Base-by-base conservation (phyloP, 1,139 yeast genomes). In the Geotrichum europaeum region DNA sequence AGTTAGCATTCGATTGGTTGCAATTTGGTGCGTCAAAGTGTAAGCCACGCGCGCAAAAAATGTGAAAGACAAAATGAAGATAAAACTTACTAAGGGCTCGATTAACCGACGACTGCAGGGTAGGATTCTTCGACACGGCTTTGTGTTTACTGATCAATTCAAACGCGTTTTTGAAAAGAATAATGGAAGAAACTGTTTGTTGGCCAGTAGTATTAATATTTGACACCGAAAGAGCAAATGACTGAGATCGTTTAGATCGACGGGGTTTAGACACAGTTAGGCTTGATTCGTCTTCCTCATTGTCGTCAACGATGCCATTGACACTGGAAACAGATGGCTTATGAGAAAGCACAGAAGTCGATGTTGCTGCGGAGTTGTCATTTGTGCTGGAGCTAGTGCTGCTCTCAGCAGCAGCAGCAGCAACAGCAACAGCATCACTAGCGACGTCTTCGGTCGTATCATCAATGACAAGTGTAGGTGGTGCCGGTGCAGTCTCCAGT, bases 81-180 rank as follows among this genome's bases (percentile, higher is more conserved):
- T 5, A 4, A 28, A 24, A 59, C 58, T 45, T n/a, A 59, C 77
- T 79, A 30, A 81, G 65, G 0, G 81, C 81, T 58, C 75, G 77
- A 47, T 74, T 72, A 9, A 79, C 75, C 1, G 82, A 73, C 32
- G 72, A 73, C 15, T 75, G 74, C 53, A 83, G 70, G 3, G 76
- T 73, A 9, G 79, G 75, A 60, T 77, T 76, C 65, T 81, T 81
- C 61, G 80, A 79, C 12, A 80, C 79, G 49, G 82, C 85, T 61
- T 80, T 81, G 56, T 81, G 76, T n/a, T 73, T 70, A 22, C 76
- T 69, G 60, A 83, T 78, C 9, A 73, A 68, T 54, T 80, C 81
- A 55, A 83, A 74, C 4, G 85, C 80, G 55, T 75, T 74, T 65
- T 76, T 79, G 58, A 83, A 75, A 65, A 83, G 81, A n/a, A 79